Percentiles rank a stretch among this genome's conserved stretches.
phyloP scores from a whole-genome alignment of 176 grass and related monocot species.

The Dendrocalamus sinicus region DNA sequence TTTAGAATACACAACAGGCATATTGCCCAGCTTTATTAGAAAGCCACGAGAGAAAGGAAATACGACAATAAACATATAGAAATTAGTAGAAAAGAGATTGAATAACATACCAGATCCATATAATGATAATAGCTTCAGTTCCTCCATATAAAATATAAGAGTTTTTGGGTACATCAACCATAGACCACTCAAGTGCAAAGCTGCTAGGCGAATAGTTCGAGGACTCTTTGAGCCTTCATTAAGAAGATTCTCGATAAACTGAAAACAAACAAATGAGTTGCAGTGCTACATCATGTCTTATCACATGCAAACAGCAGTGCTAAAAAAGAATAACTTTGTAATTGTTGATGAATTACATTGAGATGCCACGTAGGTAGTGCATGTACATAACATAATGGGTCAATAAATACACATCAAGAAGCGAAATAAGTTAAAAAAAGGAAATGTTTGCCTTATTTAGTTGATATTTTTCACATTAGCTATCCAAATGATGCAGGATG shows the following conservation, averaged over 20 bases:
- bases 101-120: conserved; percentile 85
- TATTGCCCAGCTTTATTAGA: conserved; percentile 17
- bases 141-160: conserved; percentile 84
- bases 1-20: conserved; percentile 37
- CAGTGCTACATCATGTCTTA: conserved; percentile 5
- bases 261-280: conserved; percentile 39
- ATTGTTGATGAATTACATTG: conserved; percentile 3
- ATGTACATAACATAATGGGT: not conserved
- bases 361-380: not conserved
- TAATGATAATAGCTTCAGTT: conserved; percentile 80
- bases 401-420: not conserved
- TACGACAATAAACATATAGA: conserved; percentile 24
- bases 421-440: not conserved
- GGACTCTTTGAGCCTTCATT: conserved; percentile 87
- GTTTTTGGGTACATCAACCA: conserved; percentile 85
- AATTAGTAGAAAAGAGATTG: conserved; percentile 23
- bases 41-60: not conserved
- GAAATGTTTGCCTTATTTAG: too few relatives aligned
- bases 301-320: conserved; percentile 20
- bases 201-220: conserved; percentile 81
- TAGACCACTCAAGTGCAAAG: conserved; percentile 89
- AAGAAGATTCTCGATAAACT: conserved; percentile 90
- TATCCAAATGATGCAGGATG: too few relatives aligned
- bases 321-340: conserved; percentile 9
- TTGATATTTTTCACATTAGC: too few relatives aligned